Evolutionary conservation across 192 early-diverging fungal genomes (phyloP).

Genomic region (Coemansia sp.): DNA sequence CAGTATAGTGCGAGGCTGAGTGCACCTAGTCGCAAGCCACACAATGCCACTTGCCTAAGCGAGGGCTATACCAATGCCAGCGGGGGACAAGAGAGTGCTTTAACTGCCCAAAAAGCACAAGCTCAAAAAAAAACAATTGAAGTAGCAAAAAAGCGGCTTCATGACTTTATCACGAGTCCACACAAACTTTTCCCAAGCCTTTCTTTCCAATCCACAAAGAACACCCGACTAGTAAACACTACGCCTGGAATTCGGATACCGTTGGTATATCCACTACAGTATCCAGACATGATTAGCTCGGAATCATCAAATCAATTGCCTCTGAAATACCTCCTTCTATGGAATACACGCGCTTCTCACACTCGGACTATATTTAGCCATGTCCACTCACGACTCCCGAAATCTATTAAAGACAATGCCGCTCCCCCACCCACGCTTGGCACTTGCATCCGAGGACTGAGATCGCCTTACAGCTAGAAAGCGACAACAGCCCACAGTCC

Average conservation of each 20-base stretch:
- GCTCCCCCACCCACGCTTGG: neutral
- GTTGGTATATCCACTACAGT: too few species aligned
- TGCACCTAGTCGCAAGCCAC: neutral
- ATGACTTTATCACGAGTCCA: neutral
- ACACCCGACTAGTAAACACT: neutral
- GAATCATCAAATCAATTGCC: neutral
- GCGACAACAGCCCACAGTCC: neutral
- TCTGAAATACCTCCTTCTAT: neutral
- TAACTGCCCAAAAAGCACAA: neutral
- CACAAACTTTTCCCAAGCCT: neutral
- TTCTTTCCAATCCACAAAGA: conserved; percentile 7
- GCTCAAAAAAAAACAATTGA: conserved; percentile 1
- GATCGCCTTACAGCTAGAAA: neutral
- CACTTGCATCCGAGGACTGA: neutral
- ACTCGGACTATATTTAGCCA: neutral
- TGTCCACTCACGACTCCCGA: neutral
- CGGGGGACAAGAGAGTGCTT: neutral
- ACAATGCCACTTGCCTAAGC: neutral
- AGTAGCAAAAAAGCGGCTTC: neutral
- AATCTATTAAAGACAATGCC: neutral
- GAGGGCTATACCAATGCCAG: neutral
- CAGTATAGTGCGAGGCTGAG: neutral
- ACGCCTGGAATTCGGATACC: neutral
- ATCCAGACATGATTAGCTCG: neutral
- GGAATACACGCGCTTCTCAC: neutral